Base-by-base conservation (phyloP, 2,329 filamentous ascomycete species). In the Macrophomina phaseolina region DNA sequence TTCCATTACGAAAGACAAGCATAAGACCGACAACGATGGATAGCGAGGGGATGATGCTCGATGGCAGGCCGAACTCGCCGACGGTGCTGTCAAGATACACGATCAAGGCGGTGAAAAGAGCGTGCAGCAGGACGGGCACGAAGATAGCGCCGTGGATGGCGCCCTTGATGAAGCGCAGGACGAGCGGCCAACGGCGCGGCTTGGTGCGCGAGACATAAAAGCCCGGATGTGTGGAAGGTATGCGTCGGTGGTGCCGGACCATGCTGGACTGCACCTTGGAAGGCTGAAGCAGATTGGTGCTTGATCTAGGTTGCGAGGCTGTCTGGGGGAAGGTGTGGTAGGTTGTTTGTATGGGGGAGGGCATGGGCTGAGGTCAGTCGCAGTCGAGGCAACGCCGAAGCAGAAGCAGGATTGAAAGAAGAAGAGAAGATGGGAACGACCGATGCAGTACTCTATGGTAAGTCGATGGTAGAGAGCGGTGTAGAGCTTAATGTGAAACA, bases 11-110 rank as follows among this genome's bases (percentile, higher is more conserved):
- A 78, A 90, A 90, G 34, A 90, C 88, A 40, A 90, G 85, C 83
- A 90, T 89, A 48, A 90, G 75, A 71, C 88, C 88, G 2, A 90
- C 87, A 61, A 90, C 88, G 66, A 90, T 90, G 40, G 85, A 87
- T 1, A 90, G 79, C 14, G 83, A 86, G 1, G 88, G 87, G 52
- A 90, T 87, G 69, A 89, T 89, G 70, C 81, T 85, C 56, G 81
- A 81, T 8, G 88, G 87, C 42, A 90, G 80, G 46, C 82, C 84
- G 40, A 89, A 80, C 64, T 83, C 75, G 16, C 76, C 76, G 67
- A 81, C 79, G 30, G 85, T 81, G 71, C 83, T 80, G 73, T 89
- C 86, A 66, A 88, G 75, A 70, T 83, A 88, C 36, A 88, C 85
- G 64, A 90, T 81, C 2, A 87, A 74, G 1, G 83, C 84, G 4